Conservation (phyloP, 2,329 filamentous ascomycete genomes). For the Colletotrichum gloeosporioides region DNA sequence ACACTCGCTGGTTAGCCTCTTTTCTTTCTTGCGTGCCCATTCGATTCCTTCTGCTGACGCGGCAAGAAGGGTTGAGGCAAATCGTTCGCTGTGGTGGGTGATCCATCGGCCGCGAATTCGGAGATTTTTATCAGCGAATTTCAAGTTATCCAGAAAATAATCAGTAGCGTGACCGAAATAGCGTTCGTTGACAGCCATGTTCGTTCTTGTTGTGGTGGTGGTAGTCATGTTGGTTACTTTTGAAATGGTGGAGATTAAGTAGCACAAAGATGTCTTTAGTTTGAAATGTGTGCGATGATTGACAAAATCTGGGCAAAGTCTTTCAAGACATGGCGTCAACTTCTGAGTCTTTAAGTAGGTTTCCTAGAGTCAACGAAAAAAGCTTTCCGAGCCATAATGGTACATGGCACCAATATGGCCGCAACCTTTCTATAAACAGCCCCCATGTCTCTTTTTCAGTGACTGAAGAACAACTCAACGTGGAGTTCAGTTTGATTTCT, state of each 20-base stretch:
- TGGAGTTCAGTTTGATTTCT: neutral
- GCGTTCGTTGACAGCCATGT: neutral
- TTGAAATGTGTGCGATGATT: neutral
- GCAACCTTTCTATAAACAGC: neutral
- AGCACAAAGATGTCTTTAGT: neutral
- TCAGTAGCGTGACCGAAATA: neutral
- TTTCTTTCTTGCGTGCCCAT: neutral
- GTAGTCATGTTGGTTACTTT: neutral
- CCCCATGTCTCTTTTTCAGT: neutral
- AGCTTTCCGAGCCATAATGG: neutral
- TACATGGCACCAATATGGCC: neutral
- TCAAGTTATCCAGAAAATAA: neutral
- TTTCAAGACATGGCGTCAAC: neutral
- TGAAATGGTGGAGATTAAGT: neutral
- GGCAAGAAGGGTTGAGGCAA: neutral
- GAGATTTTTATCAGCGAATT: neutral
- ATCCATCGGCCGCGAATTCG: neutral
- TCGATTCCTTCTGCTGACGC: neutral
- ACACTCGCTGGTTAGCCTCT: neutral
- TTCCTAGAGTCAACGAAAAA: neutral
- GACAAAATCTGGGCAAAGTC: neutral
- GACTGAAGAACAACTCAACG: fast-evolving
- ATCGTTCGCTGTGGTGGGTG: neutral
- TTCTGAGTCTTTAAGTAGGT: neutral
- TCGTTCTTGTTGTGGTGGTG: neutral